Percentiles rank a stretch among this genome's conserved stretches.
Conservation (phyloP, 768 basidiomycete genomes). For the Phylloporus rhodoxanthus region DNA sequence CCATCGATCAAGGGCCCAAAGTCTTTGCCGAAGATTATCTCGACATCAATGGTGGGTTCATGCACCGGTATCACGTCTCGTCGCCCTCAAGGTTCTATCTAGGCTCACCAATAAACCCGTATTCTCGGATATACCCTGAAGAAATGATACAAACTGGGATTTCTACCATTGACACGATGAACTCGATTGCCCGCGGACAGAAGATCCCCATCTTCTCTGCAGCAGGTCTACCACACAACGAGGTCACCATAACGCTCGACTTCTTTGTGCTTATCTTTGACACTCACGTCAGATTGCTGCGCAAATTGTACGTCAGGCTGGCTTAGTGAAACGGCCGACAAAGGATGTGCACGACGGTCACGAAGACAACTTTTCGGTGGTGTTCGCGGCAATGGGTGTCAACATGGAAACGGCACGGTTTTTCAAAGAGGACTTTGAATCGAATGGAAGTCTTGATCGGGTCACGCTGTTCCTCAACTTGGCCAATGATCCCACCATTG, state of each 20-base stretch:
- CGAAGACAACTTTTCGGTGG: conserved; percentile 99
- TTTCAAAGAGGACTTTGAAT: conserved; percentile 99
- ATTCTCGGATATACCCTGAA: conserved; percentile 97
- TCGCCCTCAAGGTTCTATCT: conserved; percentile 15
- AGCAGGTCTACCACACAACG: conserved; percentile 97
- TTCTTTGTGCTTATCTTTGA: conserved; percentile 23
- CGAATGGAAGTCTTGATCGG: conserved; percentile 94
- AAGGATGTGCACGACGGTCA: conserved; percentile 98
- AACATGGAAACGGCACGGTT: conserved; percentile 99
- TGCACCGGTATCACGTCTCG: conserved; percentile 1
- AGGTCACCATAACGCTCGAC: conserved; percentile 45
- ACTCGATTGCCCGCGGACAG: conserved; percentile 98
- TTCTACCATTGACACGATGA: conserved; percentile 96
- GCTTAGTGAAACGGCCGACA: conserved; percentile 91
- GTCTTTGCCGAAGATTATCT: conserved; percentile 99
- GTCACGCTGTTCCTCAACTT: conserved; percentile 98
- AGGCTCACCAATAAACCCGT: conserved; percentile 98
- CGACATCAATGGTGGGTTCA: conserved; percentile 87
- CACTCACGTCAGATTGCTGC: conserved; percentile 77
- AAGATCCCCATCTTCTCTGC: conserved; percentile 99
- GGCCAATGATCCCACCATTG: conserved; percentile 98
- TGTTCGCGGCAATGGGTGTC: conserved; percentile 99
- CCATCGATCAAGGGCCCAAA: conserved; percentile 97
- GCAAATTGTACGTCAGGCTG: conserved; percentile 99
- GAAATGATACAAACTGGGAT: conserved; percentile 99